Base-by-base conservation (phyloP, 148 eudicot genomes). In the Spergularia marina region DNA sequence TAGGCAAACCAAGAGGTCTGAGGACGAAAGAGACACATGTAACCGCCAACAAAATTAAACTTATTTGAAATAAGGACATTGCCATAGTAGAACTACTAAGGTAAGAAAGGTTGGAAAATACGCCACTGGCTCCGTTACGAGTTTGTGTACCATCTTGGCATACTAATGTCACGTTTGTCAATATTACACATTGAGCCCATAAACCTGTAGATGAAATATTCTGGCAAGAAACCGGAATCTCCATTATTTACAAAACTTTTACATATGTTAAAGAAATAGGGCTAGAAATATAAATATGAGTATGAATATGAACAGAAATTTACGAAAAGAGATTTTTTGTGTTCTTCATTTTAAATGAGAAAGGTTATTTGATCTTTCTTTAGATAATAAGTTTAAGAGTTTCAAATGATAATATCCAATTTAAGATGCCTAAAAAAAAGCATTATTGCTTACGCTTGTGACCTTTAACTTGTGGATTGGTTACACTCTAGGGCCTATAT, bases 1-100 rank as follows among this genome's bases (percentile, higher is more conserved):
- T 68, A 0, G 72, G 72, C 1, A 68, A 52, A 23, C 72, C 72
- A 68, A 21, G 14, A 49, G 72, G 72, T 13, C 52, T 68, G 72
- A 68, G 72, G 39, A 68, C 20, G 36, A 68, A 51, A 2, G 57
- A 21, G n/a, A 57, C 4, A 51, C n/a, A 39, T 18, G 40, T 49
- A 68, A 49, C 21, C 2, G 12, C 72, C 36, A 15, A 49, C 34
- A 68, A 68, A 6, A 51, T 68, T 23, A 68, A 51, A 25, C n/a
- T 25, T 7, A 68, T 12, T 68, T 68, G 72, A 5, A 68, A 68
- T 23, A 49, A 51, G 15, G 58, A 68, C 51, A 68, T 20, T 51
- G 72, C 0, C 21, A 8, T 13, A 51, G 40, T 68, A 17, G 72
- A 68, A 68, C 14, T 68, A 11, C 12, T 49, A 11, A 68, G 5